These are phyloP conservation scores for Pugionium dolabratum DNA, from an alignment of 345 rosid species.

Conservation along the genomic window DNA sequence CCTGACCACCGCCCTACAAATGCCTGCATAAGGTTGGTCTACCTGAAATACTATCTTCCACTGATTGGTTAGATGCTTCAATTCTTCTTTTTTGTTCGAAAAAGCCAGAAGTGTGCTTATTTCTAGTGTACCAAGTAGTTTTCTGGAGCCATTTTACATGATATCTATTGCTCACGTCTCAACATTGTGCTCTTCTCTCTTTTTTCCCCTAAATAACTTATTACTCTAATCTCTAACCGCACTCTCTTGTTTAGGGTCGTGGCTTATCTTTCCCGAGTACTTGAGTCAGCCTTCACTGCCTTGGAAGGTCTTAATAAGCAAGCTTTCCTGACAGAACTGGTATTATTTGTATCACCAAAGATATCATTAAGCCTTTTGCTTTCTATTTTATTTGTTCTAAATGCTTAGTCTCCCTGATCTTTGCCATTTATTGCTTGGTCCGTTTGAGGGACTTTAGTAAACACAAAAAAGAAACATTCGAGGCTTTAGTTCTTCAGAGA, in stretches of 20 bases:
- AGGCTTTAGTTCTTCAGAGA: neutral
- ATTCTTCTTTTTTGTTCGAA: neutral
- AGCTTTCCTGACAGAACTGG: slow-evolving; percentile 96
- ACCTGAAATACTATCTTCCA: slow-evolving; percentile 14
- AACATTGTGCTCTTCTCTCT: neutral
- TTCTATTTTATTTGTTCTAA: slow-evolving; percentile 1
- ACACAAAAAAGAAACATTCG: neutral
- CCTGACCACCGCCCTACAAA: slow-evolving; percentile 96
- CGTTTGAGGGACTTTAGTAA: neutral
- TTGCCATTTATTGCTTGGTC: neutral
- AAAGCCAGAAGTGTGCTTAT: slow-evolving; percentile 15
- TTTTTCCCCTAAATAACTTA: neutral
- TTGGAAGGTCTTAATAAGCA: slow-evolving; percentile 97
- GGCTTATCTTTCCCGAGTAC: slow-evolving; percentile 95
- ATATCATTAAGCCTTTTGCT: slow-evolving; percentile 18
- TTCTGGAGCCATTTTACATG: slow-evolving; percentile 5
- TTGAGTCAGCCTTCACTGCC: slow-evolving; percentile 93
- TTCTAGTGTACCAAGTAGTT: slow-evolving; percentile 19
- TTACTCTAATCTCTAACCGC: slow-evolving; percentile 12
- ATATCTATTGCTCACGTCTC: neutral
- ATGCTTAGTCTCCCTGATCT: neutral
- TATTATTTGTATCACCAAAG: slow-evolving; percentile 41
- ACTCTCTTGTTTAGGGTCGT: slow-evolving; percentile 63
- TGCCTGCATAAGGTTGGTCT: slow-evolving; percentile 87
- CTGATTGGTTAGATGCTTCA: slow-evolving; percentile 18